Base-by-base conservation (phyloP, 305 asterid species). In the Fraxinus velutina region DNA sequence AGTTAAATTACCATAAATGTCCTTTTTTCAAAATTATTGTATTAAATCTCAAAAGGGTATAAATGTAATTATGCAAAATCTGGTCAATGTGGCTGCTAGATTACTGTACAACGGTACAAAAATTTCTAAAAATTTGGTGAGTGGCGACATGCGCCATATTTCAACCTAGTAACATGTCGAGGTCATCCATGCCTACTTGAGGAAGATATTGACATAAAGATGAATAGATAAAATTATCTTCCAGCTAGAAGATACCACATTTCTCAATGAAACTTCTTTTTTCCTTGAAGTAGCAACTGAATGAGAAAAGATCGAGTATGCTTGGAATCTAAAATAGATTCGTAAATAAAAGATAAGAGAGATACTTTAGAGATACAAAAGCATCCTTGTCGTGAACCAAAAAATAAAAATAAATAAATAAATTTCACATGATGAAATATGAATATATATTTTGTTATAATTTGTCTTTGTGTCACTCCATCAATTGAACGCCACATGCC, bases 401-500 rank as follows among this genome's bases (percentile, higher is more conserved):
- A 36, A 36, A 0, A 6, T 10, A 42, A 10, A 42, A 52, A 52
- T 1, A 50, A 50, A 55, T 37, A 37, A 37, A 37, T 37, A 57
- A 6, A 62, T 62, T 62, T 1, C n/a, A 6, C 12, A 7, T 15
- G 71, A 62, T 62, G 30, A 22, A 22, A 39, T 1, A 8, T 39
- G 50, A 42, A 8, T 62, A 62, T 21, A 6, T 4, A 60, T 62
- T 52, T 52, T 17, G 71, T 30, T 60, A 33, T 71, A 4, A 4
- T 15, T 78, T 19, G 36, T 60, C 34, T 32, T 39, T 7, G 24
- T 0, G 0, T 10, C 30, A 42, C 22, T 21, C 74, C 12, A 77
- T 78, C 62, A n/a, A 44, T 68, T 27, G 42, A 84, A 78, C 13
- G 78, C n/a, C 55, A 70, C 77, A 22, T 75, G 50, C 82, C 10